A percentile compares a stretch with the other conserved stretches of the same genome.
Conservation (phyloP, 2,329 filamentous ascomycete species). For the Gliomastix tumulicola region DNA sequence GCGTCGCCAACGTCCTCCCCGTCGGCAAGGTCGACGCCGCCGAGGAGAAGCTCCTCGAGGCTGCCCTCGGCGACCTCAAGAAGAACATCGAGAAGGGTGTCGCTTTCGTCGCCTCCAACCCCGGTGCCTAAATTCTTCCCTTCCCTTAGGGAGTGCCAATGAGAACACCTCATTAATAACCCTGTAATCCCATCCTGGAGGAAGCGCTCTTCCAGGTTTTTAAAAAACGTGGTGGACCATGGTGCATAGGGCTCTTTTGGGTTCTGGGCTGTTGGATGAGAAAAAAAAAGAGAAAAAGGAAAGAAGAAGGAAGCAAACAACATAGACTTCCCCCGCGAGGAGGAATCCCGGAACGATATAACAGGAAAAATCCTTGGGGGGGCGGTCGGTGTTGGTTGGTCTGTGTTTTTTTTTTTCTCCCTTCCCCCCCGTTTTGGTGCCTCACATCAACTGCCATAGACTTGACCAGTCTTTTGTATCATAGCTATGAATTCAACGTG, state of each 20-base stretch:
- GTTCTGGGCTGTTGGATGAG: too few species aligned
- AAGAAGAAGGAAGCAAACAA: too few species aligned
- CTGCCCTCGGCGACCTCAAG: slow-evolving; percentile 75
- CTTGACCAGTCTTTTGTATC: slow-evolving; percentile 25
- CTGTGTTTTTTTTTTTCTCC: slow-evolving; percentile 7
- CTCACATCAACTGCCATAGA: slow-evolving; percentile 24
- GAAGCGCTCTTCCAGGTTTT: not conserved
- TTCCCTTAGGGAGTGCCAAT: too few species aligned
- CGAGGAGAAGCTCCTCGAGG: slow-evolving; percentile 87
- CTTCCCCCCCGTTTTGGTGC: too few species aligned
- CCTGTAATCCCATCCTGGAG: not conserved
- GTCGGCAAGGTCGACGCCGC: slow-evolving; percentile 76
- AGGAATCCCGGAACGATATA: too few species aligned
- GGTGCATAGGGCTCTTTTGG: not conserved
- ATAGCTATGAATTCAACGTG: slow-evolving; percentile 17
- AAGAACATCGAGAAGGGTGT: slow-evolving; percentile 95
- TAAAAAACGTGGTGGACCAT: not conserved
- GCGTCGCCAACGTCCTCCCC: slow-evolving; percentile 88
- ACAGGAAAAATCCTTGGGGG: too few species aligned
- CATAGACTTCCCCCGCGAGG: too few species aligned
- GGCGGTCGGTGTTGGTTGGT: too few species aligned
- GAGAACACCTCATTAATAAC: too few species aligned
- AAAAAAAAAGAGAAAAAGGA: too few species aligned
- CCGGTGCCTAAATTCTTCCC: slow-evolving; percentile 42
- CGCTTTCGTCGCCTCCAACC: slow-evolving; percentile 51